A percentile compares a stretch with the other conserved stretches of the same genome.
These are phyloP conservation scores for Posidonia australis DNA, from an alignment of 106 monocot genomes.

Conservation along the genomic window DNA sequence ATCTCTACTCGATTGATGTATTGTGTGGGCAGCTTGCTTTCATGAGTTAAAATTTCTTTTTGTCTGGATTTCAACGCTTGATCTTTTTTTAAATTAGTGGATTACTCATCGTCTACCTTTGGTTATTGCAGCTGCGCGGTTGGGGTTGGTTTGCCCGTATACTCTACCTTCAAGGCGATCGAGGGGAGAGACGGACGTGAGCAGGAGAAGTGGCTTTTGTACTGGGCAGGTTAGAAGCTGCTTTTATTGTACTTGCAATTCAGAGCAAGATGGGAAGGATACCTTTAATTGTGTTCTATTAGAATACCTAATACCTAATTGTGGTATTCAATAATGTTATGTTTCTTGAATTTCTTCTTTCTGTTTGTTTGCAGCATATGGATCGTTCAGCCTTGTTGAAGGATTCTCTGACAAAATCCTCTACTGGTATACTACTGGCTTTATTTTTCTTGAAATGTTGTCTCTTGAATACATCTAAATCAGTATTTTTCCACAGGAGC, in stretches of 20 bases:
- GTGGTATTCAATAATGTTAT: background rate
- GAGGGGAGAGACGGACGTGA: constrained; percentile 61
- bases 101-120: background rate
- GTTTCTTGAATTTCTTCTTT: background rate
- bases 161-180: constrained; percentile 94
- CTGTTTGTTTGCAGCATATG: constrained; percentile 15
- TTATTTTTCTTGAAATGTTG: background rate
- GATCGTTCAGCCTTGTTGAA: constrained; percentile 23
- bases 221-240: constrained; percentile 82
- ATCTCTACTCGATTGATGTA: background rate
- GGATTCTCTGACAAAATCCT: constrained; percentile 18
- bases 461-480: background rate
- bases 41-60: background rate
- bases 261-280: background rate
- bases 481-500: too few species aligned
- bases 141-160: constrained; percentile 81
- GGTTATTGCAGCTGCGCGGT: constrained; percentile 62
- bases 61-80: background rate
- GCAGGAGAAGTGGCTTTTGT: constrained; percentile 82
- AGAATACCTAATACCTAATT: too few species aligned
- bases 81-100: background rate
- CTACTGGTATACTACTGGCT: constrained; percentile 9
- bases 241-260: background rate
- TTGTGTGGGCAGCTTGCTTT: too few species aligned
- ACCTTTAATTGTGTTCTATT: background rate